phyloP scores from a whole-genome alignment of 1,139 yeast genomes.

The Saccharomyces uvarum region DNA sequence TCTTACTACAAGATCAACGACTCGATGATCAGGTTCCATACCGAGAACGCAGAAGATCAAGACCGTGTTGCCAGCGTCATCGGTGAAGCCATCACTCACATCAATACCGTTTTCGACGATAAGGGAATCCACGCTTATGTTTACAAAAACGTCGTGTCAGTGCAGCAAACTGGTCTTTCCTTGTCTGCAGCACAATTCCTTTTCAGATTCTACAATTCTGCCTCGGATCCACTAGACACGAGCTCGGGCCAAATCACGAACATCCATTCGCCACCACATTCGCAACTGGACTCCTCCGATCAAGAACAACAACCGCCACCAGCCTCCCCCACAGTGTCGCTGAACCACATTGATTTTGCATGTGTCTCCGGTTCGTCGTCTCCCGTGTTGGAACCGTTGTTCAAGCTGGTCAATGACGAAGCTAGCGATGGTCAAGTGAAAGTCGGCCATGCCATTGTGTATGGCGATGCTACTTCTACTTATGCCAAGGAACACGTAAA shows the following conservation, averaged over 20 bases:
- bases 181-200: conserved; percentile 46
- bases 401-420: conserved; percentile 49
- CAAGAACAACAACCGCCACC: neutral
- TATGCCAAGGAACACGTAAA: conserved; percentile 62
- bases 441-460: conserved; percentile 56
- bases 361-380: conserved; percentile 66
- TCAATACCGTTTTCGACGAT: conserved; percentile 62
- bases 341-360: conserved; percentile 25
- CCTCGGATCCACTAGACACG: conserved; percentile 6
- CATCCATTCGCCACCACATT: conserved; percentile 2
- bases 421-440: conserved; percentile 34
- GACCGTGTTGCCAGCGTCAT: conserved; percentile 60
- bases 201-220: conserved; percentile 29
- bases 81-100: conserved; percentile 81
- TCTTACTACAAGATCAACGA: conserved; percentile 67
- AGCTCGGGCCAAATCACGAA: conserved; percentile 8
- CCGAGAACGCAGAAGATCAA: conserved; percentile 62
- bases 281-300: neutral
- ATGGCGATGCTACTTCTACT: conserved; percentile 47
- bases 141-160: conserved; percentile 59
- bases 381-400: conserved; percentile 62
- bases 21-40: conserved; percentile 65
- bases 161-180: conserved; percentile 50
- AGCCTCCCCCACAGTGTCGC: neutral
- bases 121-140: conserved; percentile 73